Evolutionary conservation across 2,329 filamentous ascomycete genomes (phyloP).

Genomic region (Mariannaea sp.): DNA sequence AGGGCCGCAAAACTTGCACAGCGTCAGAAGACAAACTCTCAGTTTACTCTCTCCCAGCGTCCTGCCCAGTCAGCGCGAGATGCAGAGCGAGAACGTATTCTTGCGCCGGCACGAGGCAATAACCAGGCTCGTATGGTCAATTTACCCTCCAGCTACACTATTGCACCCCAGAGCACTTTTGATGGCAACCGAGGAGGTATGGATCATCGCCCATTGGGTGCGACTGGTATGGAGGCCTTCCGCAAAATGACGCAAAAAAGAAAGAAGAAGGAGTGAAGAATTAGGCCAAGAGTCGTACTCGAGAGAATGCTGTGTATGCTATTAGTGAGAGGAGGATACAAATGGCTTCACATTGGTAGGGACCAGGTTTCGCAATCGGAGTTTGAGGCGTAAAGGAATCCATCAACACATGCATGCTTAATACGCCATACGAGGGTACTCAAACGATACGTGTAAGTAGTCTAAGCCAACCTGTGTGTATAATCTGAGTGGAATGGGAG

Average conservation of each 20-base stretch:
- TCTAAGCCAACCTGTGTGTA: too few species aligned
- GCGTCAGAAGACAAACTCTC: conserved; percentile 52
- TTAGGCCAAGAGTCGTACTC: conserved; percentile 1
- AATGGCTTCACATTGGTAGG: conserved; percentile 25
- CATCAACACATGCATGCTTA: conserved; percentile 7
- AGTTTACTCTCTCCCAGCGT: conserved; percentile 57
- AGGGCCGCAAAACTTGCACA: conserved; percentile 61
- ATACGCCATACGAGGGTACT: neutral
- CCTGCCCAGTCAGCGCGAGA: conserved; percentile 52
- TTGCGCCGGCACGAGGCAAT: conserved; percentile 58
- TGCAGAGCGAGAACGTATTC: conserved; percentile 61
- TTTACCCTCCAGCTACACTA: conserved; percentile 61
- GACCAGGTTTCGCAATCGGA: conserved; percentile 28
- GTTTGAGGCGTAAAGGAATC: conserved; percentile 31
- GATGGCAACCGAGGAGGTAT: conserved; percentile 55
- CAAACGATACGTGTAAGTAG: neutral
- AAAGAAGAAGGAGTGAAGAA: conserved; percentile 52
- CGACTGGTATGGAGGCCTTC: conserved; percentile 68
- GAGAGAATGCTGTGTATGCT: conserved; percentile 25
- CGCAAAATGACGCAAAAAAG: conserved; percentile 68
- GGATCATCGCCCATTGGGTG: conserved; percentile 64
- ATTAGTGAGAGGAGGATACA: conserved; percentile 25
- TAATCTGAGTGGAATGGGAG: too few species aligned
- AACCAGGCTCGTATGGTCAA: conserved; percentile 63
- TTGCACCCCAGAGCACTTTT: conserved; percentile 66